phyloP scores from a whole-genome alignment of 2,329 filamentous ascomycete species.

The Onygena corvina region DNA sequence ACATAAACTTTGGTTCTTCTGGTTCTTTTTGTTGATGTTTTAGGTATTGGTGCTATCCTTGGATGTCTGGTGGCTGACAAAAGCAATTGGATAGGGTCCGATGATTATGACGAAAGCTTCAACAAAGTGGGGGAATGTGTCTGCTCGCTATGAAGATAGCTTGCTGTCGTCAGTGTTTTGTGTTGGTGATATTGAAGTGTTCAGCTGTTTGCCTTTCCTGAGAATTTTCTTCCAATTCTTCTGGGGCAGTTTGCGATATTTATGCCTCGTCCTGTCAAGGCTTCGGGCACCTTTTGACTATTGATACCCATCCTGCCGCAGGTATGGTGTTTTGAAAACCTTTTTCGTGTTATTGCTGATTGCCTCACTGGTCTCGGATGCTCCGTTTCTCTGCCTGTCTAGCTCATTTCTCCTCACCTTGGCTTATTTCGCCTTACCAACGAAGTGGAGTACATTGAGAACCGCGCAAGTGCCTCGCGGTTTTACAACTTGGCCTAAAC shows the following conservation, averaged over 20 bases:
- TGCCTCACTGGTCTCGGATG: background rate
- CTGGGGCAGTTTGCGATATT: slow-evolving; percentile 28
- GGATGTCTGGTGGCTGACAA: background rate
- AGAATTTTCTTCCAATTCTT: slow-evolving; percentile 11
- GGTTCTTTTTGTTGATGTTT: slow-evolving; percentile 8
- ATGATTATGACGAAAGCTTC: background rate
- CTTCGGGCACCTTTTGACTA: slow-evolving; percentile 6
- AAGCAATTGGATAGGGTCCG: background rate
- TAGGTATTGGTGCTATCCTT: slow-evolving; percentile 15
- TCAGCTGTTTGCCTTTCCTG: background rate
- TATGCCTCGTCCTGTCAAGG: slow-evolving; percentile 25
- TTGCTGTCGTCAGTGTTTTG: background rate
- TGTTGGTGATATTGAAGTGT: background rate
- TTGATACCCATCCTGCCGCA: slow-evolving; percentile 18
- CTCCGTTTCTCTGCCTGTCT: background rate
- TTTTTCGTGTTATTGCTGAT: background rate
- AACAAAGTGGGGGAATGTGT: background rate
- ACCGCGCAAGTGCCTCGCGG: background rate
- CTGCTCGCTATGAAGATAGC: background rate
- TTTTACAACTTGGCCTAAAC: slow-evolving; percentile 6
- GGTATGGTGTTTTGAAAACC: background rate
- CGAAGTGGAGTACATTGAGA: slow-evolving; percentile 1
- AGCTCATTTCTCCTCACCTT: slow-evolving; percentile 2
- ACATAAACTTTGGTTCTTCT: background rate
- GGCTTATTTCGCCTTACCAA: background rate